Percentiles rank a stretch among this genome's conserved stretches.
Evolutionary conservation across 495 filamentous ascomycete species (phyloP).

Genomic region (Trichoderma asperelloides): DNA sequence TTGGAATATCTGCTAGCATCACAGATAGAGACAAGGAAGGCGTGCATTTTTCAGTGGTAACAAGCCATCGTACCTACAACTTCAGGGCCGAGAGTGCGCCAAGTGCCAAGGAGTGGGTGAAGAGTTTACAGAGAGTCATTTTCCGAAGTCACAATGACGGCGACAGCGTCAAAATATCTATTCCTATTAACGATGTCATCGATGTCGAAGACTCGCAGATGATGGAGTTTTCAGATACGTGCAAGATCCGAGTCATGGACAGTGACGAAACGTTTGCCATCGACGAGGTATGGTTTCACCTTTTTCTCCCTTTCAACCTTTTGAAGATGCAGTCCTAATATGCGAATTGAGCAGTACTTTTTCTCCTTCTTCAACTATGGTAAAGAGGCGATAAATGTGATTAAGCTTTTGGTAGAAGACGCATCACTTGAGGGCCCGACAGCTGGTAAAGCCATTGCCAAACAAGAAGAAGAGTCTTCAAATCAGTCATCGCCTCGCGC

Average conservation of each 20-base stretch:
- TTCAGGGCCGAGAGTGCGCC: constrained; percentile 83
- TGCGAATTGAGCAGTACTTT: constrained; percentile 62
- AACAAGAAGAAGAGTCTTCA: background rate
- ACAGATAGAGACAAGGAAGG: constrained; percentile 65
- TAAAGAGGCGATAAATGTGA: constrained; percentile 71
- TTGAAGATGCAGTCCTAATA: constrained; percentile 13
- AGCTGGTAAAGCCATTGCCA: background rate
- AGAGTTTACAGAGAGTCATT: constrained; percentile 85
- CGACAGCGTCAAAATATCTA: constrained; percentile 90
- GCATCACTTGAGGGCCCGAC: constrained; percentile 18
- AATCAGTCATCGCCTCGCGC: background rate
- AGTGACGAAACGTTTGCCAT: constrained; percentile 89
- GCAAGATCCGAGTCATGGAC: constrained; percentile 87
- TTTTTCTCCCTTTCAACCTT: background rate
- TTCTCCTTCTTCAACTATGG: constrained; percentile 91
- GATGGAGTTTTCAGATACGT: constrained; percentile 85
- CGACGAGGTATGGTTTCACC: constrained; percentile 69
- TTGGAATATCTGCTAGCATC: constrained; percentile 77
- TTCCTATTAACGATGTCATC: constrained; percentile 81
- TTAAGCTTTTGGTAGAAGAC: constrained; percentile 66
- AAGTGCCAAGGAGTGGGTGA: constrained; percentile 97
- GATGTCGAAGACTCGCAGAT: constrained; percentile 90
- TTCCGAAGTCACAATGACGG: constrained; percentile 95
- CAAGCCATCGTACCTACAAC: constrained; percentile 72
- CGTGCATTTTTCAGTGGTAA: constrained; percentile 69